Evolutionary conservation across 768 basidiomycete genomes (phyloP), one percentile per base, ranked within the genome.

Genomic region (Lentinula aciculospora): DNA sequence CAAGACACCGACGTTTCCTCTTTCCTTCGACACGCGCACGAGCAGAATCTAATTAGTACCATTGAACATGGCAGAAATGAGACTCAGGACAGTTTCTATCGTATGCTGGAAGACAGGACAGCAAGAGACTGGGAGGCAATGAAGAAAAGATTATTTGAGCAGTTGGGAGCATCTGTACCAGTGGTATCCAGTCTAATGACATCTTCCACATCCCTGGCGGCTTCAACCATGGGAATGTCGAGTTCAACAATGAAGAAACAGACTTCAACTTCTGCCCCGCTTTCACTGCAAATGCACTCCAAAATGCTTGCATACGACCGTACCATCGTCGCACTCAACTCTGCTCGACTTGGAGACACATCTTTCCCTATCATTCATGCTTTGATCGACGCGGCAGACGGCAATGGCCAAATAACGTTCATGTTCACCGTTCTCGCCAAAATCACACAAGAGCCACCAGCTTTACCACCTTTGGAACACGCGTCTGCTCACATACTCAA

Each of bases 221-320:
- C 51, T 6, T 36, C 46, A 17, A 47, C 46, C 4, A 47, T 53
- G 23, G 51, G 49, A 21, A 50, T 36, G 49, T 50, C 51, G 7
- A 53, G 19, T 15, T 37, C 51, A 53, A 40, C 32, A 36, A 12
- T 29, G 39, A 53, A 53, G 36, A n/a, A 15, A 40, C 50, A 59
- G 36, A 32, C 19, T 44, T 40, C 58, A 79, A 74, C 67, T 56
- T 71, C 76, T 1, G 74, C 78, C 1, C 84, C 87, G 1, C 83
- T 86, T 21, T 83, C 79, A 13, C 69, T 90, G 39, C 89, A 92
- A 66, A 89, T 89, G 87, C 94, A 95, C 70, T 85, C 81, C 71
- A 92, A 91, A 72, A 94, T 98, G 94, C 92, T 98, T 89, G 86
- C 85, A 12, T 99, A 98, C 69, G 91, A 95, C 74, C 83, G 84